A percentile compares a stretch with the other conserved stretches of the same genome.
Evolutionary conservation across 306 rosid genomes (phyloP).

Genomic region (Sicyos edulis): DNA sequence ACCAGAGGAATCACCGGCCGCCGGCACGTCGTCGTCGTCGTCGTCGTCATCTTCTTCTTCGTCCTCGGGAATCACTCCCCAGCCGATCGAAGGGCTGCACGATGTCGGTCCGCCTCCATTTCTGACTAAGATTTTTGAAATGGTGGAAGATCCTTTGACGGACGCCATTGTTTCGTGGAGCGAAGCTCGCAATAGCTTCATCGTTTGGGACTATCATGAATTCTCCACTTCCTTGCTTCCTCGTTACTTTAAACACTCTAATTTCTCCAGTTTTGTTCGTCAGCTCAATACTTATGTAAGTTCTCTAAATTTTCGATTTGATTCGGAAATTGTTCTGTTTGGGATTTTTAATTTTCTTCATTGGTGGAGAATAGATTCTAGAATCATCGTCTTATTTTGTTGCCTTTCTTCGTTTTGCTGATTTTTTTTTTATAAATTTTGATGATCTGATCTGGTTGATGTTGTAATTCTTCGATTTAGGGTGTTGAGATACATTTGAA

Average conservation of each 20-base stretch:
- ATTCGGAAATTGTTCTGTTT: neutral
- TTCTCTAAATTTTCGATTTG: neutral
- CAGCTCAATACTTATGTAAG: constrained; percentile 97
- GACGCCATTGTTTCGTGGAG: constrained; percentile 88
- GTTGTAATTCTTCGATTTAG: constrained; percentile 32
- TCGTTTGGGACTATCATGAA: constrained; percentile 74
- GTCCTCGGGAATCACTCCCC: constrained; percentile 45
- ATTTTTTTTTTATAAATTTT: neutral
- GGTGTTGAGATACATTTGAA: constrained; percentile 23
- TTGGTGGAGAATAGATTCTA: neutral
- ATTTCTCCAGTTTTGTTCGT: constrained; percentile 94
- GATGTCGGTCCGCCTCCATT: constrained; percentile 90
- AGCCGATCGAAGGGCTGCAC: constrained; percentile 71
- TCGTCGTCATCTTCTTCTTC: constrained; percentile 21
- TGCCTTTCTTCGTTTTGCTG: neutral
- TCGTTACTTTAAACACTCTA: constrained; percentile 81
- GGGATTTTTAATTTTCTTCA: neutral
- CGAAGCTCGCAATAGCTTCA: constrained; percentile 72
- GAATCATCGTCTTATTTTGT: neutral
- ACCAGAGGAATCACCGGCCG: constrained; percentile 41
- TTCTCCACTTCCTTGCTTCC: constrained; percentile 72
- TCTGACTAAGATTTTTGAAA: constrained; percentile 77
- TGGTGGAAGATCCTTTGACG: constrained; percentile 86
- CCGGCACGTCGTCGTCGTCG: constrained; percentile 12
- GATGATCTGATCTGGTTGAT: neutral